Percentiles rank a stretch among this genome's conserved stretches.
Evolutionary conservation across 2,329 filamentous ascomycete genomes (phyloP).

Genomic region (Ambrosiella xylebori): DNA sequence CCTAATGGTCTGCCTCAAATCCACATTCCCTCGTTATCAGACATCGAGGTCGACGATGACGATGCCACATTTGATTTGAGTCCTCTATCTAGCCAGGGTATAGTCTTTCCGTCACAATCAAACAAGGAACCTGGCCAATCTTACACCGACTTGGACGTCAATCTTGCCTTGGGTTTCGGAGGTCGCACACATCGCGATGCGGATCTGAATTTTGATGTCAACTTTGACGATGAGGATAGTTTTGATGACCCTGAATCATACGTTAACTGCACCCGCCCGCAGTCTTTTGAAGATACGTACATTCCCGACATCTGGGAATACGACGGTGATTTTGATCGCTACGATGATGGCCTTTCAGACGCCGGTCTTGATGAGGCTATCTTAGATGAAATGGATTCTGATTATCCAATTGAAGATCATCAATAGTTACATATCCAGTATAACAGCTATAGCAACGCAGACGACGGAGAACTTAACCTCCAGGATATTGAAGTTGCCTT

Average conservation of each 20-base stretch:
- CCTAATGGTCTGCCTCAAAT: background rate
- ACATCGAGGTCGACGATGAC: slow-evolving; percentile 9
- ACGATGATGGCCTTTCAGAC: background rate
- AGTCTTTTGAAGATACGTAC: slow-evolving; percentile 4
- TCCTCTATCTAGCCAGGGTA: background rate
- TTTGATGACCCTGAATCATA: slow-evolving; percentile 2
- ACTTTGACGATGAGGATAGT: slow-evolving; percentile 7
- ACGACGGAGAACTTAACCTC: background rate
- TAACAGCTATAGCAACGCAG: background rate
- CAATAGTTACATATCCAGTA: background rate
- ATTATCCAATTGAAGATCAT: background rate
- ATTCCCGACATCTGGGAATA: slow-evolving; percentile 7
- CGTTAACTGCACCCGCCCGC: slow-evolving; percentile 2
- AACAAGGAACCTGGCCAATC: background rate
- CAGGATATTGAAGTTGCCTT: background rate
- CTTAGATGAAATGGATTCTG: background rate
- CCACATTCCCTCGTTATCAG: slow-evolving; percentile 1
- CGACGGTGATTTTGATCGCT: background rate
- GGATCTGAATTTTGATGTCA: slow-evolving; percentile 6
- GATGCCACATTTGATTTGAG: background rate
- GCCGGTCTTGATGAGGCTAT: background rate
- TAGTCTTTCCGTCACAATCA: background rate
- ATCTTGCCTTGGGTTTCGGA: slow-evolving; percentile 4
- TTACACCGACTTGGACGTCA: slow-evolving; percentile 3
- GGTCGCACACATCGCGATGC: slow-evolving; percentile 1